phyloP scores from a whole-genome alignment of 2,329 filamentous ascomycete species.

The Aspergillus latus region DNA sequence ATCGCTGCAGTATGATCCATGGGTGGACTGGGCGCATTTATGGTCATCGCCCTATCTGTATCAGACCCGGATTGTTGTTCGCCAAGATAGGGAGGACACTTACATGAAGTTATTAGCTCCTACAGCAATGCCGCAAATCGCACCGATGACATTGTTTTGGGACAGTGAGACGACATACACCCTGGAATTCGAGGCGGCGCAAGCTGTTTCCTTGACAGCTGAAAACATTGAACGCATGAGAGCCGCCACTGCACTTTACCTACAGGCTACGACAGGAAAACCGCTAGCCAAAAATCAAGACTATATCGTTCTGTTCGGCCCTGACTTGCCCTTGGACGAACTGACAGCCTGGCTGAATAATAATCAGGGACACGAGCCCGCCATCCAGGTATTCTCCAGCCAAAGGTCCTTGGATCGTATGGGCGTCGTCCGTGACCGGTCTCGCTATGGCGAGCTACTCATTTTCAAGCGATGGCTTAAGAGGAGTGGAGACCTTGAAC shows the following conservation, averaged over 20 bases:
- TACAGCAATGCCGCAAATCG: slow-evolving; percentile 15
- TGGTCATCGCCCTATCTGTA: slow-evolving; percentile 28
- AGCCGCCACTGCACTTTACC: slow-evolving; percentile 31
- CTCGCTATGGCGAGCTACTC: slow-evolving; percentile 26
- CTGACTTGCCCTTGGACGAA: slow-evolving; percentile 18
- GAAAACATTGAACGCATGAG: slow-evolving; percentile 31
- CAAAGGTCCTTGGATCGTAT: neutral
- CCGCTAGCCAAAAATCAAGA: slow-evolving; percentile 16
- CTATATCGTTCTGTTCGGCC: slow-evolving; percentile 31
- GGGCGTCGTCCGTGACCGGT: slow-evolving; percentile 32
- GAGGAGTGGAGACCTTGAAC: slow-evolving; percentile 14
- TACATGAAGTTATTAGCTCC: slow-evolving; percentile 27
- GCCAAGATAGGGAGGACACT: slow-evolving; percentile 19
- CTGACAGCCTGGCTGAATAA: slow-evolving; percentile 24
- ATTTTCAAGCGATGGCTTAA: slow-evolving; percentile 29
- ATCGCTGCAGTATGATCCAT: slow-evolving; percentile 33
- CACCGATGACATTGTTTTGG: slow-evolving; percentile 31
- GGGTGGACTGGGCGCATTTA: slow-evolving; percentile 27
- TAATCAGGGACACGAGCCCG: slow-evolving; percentile 24
- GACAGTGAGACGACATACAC: slow-evolving; percentile 24
- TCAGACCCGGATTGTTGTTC: slow-evolving; percentile 25
- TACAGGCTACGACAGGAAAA: slow-evolving; percentile 25
- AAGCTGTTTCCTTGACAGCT: slow-evolving; percentile 9
- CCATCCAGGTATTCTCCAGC: slow-evolving; percentile 23
- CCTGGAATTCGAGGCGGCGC: slow-evolving; percentile 21